phyloP scores from a whole-genome alignment of 495 filamentous ascomycete genomes.

The Neurospora discreta region DNA sequence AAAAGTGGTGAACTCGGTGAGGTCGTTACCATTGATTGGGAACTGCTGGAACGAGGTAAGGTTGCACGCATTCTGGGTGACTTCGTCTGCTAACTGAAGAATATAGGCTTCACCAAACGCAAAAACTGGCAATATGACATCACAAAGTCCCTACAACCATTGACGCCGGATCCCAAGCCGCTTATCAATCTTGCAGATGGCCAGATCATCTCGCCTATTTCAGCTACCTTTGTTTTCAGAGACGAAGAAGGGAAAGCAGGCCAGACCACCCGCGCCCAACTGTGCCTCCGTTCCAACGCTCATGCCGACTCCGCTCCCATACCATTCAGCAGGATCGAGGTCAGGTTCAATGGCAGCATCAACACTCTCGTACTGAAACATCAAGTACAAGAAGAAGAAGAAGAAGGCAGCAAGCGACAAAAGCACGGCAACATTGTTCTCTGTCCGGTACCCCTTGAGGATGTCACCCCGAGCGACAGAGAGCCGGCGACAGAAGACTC shows the following conservation, averaged over 20 bases:
- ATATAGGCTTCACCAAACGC: constrained; percentile 48
- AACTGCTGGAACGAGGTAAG: constrained; percentile 61
- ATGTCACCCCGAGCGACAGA: constrained; percentile 3
- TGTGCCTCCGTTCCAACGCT: constrained; percentile 60
- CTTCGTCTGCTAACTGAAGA: not conserved
- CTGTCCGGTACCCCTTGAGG: constrained; percentile 5
- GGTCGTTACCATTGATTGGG: constrained; percentile 72
- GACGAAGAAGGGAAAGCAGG: constrained; percentile 72
- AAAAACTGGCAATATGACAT: constrained; percentile 62
- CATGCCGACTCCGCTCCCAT: constrained; percentile 51
- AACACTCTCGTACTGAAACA: constrained; percentile 43
- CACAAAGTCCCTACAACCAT: constrained; percentile 50
- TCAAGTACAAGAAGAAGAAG: not conserved
- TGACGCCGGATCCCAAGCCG: constrained; percentile 47
- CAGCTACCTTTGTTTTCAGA: constrained; percentile 62
- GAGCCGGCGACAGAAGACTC: constrained; percentile 18
- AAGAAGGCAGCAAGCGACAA: not conserved
- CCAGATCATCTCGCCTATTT: constrained; percentile 60
- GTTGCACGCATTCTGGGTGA: not conserved
- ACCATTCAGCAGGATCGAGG: constrained; percentile 48
- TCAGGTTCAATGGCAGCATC: constrained; percentile 60
- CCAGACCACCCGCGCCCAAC: constrained; percentile 60
- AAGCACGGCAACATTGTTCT: constrained; percentile 6
- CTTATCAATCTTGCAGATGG: constrained; percentile 53
- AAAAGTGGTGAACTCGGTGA: constrained; percentile 51